Evolutionary conservation across 768 basidiomycete genomes (phyloP).

Genomic region (Neoboletus subvelutipes): DNA sequence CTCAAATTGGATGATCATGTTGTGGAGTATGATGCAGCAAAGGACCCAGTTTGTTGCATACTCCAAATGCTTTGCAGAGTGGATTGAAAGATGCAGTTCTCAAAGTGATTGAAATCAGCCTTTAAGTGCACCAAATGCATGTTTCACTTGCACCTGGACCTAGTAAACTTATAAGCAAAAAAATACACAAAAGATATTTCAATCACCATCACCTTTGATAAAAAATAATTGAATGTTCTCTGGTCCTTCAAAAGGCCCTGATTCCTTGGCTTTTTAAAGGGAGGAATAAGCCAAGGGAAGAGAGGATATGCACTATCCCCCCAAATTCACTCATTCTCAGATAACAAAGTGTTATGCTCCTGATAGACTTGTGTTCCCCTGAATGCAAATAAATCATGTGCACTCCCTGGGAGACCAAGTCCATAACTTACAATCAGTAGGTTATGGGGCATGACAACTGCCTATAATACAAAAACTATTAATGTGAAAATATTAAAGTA

Average conservation of each 20-base stretch:
- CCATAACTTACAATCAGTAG: neutral
- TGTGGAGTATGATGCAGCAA: neutral
- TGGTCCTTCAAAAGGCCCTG: no score
- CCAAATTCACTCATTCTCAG: neutral
- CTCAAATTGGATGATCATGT: neutral
- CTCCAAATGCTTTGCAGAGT: neutral
- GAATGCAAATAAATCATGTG: conserved; percentile 4
- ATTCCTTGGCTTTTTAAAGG: no score
- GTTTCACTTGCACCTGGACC: neutral
- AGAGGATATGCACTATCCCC: neutral
- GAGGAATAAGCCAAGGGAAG: no score
- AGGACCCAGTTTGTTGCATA: neutral
- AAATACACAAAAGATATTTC: no score
- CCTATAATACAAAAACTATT: no score
- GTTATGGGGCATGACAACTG: neutral
- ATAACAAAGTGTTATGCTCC: neutral
- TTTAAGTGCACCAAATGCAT: conserved; percentile 5
- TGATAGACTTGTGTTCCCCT: neutral
- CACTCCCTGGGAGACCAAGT: neutral
- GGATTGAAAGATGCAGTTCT: neutral
- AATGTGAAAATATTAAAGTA: no score
- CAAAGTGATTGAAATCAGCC: neutral
- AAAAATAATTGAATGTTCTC: no score
- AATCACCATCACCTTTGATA: no score
- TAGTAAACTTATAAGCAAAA: neutral